These are phyloP conservation scores for Astrocystis sublimbata DNA, from an alignment of 495 filamentous ascomycete genomes.

Conservation along the genomic window DNA sequence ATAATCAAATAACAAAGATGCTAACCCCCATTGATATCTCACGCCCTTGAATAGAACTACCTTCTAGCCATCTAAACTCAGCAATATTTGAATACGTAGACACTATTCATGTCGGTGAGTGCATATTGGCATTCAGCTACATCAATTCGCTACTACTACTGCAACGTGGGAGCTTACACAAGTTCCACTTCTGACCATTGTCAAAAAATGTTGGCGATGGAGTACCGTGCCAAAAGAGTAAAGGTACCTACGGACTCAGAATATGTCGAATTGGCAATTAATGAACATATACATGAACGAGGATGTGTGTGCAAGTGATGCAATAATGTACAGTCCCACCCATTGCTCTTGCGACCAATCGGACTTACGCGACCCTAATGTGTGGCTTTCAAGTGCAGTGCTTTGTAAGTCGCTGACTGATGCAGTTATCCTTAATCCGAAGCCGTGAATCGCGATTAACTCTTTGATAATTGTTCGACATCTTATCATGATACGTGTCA, in stretches of 20 bases:
- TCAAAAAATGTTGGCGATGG: neutral
- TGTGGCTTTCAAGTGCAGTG: neutral
- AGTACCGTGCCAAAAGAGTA: no score
- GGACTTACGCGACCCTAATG: neutral
- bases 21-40: neutral
- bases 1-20: neutral
- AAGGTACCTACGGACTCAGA: no score
- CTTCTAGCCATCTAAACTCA: neutral
- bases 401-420: conserved; percentile 9
- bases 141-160: neutral
- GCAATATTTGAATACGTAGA: neutral
- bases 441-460: neutral
- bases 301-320: neutral
- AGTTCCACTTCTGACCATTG: neutral
- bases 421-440: neutral
- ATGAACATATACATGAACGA: neutral
- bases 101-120: neutral
- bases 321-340: conserved; percentile 1
- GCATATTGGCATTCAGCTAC: neutral
- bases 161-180: neutral
- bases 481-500: neutral
- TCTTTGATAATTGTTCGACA: conserved; percentile 3
- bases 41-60: neutral
- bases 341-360: neutral
- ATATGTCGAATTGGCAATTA: neutral